A percentile compares a stretch with the other conserved stretches of the same genome.
phyloP scores from a whole-genome alignment of 2,329 filamentous ascomycete species.

The Diaporthe citriasiana region DNA sequence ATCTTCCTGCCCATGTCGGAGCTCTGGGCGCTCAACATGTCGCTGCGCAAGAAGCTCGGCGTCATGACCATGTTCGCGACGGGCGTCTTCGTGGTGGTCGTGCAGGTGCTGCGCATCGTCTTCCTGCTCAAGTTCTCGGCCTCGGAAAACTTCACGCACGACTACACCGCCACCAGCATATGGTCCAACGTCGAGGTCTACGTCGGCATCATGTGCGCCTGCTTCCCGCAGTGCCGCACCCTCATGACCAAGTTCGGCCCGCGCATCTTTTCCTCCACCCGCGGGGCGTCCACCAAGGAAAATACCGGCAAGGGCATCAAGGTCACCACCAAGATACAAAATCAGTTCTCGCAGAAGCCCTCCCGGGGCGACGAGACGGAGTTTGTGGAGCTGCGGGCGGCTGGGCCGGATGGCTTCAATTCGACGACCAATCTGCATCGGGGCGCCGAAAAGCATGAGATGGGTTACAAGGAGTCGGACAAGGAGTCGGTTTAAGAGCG shows the following conservation, averaged over 20 bases:
- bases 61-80: slow-evolving; percentile 54
- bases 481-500: slow-evolving; percentile 25
- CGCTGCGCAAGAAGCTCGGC: slow-evolving; percentile 56
- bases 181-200: slow-evolving; percentile 31
- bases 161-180: slow-evolving; percentile 28
- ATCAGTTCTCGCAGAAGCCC: slow-evolving; percentile 2
- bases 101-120: slow-evolving; percentile 25
- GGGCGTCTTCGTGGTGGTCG: slow-evolving; percentile 17
- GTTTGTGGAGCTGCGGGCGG: slow-evolving; percentile 5
- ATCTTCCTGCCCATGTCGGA: slow-evolving; percentile 56
- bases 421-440: slow-evolving; percentile 3
- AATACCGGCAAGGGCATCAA: slow-evolving; percentile 9
- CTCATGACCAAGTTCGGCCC: slow-evolving; percentile 24
- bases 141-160: background rate
- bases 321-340: slow-evolving; percentile 23
- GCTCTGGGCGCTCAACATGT: slow-evolving; percentile 56
- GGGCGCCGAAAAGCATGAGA: background rate
- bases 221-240: slow-evolving; percentile 28
- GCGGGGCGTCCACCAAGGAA: background rate
- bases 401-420: slow-evolving; percentile 19
- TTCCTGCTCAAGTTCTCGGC: slow-evolving; percentile 25
- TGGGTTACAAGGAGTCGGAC: slow-evolving; percentile 2
- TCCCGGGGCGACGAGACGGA: slow-evolving; percentile 9
- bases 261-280: background rate
- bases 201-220: slow-evolving; percentile 31